Evolutionary conservation across 2,329 filamentous ascomycete genomes (phyloP), one percentile per base, ranked within the genome.

Genomic region (Didymella glomerata): DNA sequence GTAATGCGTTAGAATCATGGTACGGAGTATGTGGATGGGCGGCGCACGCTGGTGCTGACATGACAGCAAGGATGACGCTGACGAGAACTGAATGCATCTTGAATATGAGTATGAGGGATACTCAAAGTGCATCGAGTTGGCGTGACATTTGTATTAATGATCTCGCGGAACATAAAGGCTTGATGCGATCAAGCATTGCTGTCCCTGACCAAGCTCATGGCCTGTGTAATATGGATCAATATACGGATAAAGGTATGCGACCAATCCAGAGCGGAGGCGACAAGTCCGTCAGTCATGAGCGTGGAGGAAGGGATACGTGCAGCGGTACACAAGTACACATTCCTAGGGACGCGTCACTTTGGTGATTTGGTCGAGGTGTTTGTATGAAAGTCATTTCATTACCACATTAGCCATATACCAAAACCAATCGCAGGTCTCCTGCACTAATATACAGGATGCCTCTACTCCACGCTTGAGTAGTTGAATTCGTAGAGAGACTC

Each of bases 361-460:
- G 32, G 46, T 14, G 5, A 46, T 41, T 1, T 9, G 32, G 18
- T 4, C 24, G n/a, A 16, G 14, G 13, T 24, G 25, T 20, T 24
- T 44, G 27, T 28, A 18, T 44, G 27, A 56, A 51, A 18, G 18
- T 55, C 52, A 57, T 55, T 16, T 55, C 51, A 54, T 60, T 55
- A 56, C 48, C 57, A 40, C 52, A 42, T 55, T 52, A 52, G 30
- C 42, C 28, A 56, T 47, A 36, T 52, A 44, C 40, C 28, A 40
- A 42, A 32, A 48, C 40, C 50, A 22, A n/a, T 40, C 36, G 28
- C 36, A 47, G 5, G 32, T 44, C 13, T 51, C 40, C 50, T 28
- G 46, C 46, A 50, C 27, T 54, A 54, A 50, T 59, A 25, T 54
- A 59, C 51, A 59, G 46, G 20, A 46, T 47, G 5, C 40, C 56